Percentiles rank a stretch among this genome's conserved stretches.
Evolutionary conservation across 2,329 filamentous ascomycete genomes (phyloP).

Genomic region (Xylaria sp.): DNA sequence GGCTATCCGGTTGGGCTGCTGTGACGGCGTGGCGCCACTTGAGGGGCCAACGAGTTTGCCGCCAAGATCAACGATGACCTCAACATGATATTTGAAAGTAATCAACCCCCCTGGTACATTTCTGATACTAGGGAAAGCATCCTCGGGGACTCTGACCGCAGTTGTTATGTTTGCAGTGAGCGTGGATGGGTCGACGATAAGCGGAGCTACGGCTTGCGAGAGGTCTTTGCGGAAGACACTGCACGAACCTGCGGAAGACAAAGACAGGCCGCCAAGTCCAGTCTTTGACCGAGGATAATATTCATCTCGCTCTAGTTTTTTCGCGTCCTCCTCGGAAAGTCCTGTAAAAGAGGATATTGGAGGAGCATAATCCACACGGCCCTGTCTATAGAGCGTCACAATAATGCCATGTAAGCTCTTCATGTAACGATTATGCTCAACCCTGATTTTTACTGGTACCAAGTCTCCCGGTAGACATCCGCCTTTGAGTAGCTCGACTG

Average conservation of each 20-base stretch:
- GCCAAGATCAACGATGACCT: slow-evolving; percentile 91
- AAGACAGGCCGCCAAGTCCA: slow-evolving; percentile 84
- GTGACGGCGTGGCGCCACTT: slow-evolving; percentile 52
- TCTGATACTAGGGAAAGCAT: slow-evolving; percentile 90
- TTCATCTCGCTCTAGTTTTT: slow-evolving; percentile 79
- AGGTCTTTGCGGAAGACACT: slow-evolving; percentile 97
- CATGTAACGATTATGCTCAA: slow-evolving; percentile 88
- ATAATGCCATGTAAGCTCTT: slow-evolving; percentile 94
- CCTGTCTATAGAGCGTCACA: slow-evolving; percentile 89
- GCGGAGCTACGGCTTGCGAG: slow-evolving; percentile 84
- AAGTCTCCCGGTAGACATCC: slow-evolving; percentile 88
- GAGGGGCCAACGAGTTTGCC: slow-evolving; percentile 77
- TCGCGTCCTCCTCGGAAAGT: slow-evolving; percentile 70
- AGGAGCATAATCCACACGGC: slow-evolving; percentile 83
- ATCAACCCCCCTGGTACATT: slow-evolving; percentile 94
- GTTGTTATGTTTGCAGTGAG: slow-evolving; percentile 83
- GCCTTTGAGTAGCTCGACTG: slow-evolving; percentile 81
- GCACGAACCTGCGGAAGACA: slow-evolving; percentile 85
- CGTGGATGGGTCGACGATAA: slow-evolving; percentile 85
- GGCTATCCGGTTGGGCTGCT: slow-evolving; percentile 55
- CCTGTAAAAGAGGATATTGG: slow-evolving; percentile 61
- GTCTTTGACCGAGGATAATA: slow-evolving; percentile 89
- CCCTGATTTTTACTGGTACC: slow-evolving; percentile 79
- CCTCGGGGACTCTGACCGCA: slow-evolving; percentile 85
- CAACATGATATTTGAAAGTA: slow-evolving; percentile 91